Conservation (phyloP, 2,329 filamentous ascomycete genomes). For the Apiospora pterosperma region DNA sequence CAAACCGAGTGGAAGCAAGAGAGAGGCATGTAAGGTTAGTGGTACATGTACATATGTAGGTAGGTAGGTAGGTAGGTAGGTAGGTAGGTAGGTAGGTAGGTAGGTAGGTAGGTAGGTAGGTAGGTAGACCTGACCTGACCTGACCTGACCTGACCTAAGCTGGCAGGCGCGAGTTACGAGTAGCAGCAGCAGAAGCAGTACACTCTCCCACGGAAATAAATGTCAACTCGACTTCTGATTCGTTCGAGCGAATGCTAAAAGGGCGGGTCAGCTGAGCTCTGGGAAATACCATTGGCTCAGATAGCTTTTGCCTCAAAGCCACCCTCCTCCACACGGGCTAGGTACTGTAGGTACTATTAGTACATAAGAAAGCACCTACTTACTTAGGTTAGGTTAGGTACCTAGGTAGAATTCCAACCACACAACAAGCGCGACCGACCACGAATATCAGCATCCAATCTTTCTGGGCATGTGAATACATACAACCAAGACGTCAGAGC, state of each 20-base stretch:
- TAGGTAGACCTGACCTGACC: not conserved
- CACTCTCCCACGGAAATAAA: not conserved
- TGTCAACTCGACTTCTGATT: slow-evolving; percentile 1
- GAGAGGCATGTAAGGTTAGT: too few species aligned
- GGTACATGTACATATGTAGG: too few species aligned
- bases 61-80: too few species aligned
- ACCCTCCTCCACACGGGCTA: not conserved
- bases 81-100: not conserved
- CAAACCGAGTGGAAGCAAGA: too few species aligned
- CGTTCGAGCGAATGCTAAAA: not conserved
- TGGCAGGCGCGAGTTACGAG: not conserved
- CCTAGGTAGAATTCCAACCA: too few species aligned
- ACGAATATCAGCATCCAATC: not conserved
- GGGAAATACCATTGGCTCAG: not conserved
- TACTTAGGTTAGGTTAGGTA: too few species aligned
- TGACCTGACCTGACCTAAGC: not conserved
- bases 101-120: not conserved
- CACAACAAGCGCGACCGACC: not conserved
- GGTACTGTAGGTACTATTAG: too few species aligned
- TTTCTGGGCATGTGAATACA: too few species aligned
- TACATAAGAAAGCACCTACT: too few species aligned
- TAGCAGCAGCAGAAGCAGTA: not conserved
- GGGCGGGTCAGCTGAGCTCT: not conserved
- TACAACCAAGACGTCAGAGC: not conserved
- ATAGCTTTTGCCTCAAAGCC: slow-evolving; percentile 5